Evolutionary conservation across 176 grass and related monocot genomes (phyloP).

Genomic region (Rhynchospora tenuis): DNA sequence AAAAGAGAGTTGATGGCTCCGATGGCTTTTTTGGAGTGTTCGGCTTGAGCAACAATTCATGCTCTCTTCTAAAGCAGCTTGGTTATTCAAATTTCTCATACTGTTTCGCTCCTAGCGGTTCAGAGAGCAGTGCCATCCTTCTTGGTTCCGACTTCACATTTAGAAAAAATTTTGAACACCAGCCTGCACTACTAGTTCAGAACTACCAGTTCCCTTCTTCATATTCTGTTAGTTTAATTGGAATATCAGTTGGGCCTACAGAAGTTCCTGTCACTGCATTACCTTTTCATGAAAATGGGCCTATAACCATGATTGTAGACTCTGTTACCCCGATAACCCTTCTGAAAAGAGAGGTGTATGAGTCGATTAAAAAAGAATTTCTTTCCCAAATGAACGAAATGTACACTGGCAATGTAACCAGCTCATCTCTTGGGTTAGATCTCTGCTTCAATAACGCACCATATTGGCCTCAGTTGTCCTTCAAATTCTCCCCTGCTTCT

Average conservation of each 20-base stretch:
- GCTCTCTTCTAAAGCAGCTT: conserved; percentile 1
- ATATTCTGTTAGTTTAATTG: conserved; percentile 3
- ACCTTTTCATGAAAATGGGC: conserved; percentile 6
- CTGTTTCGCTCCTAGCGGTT: conserved; percentile 3
- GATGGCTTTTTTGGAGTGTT: background rate
- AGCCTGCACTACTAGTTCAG: background rate
- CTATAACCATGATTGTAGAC: background rate
- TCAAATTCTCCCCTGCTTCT: background rate
- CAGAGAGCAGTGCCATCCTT: background rate
- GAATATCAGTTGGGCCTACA: background rate
- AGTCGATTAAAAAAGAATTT: conserved; percentile 4
- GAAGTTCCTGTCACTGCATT: background rate
- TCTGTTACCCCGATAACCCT: conserved; percentile 7
- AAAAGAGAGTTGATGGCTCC: background rate
- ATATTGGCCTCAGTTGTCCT: background rate
- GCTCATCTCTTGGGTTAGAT: conserved; percentile 7
- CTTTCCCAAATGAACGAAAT: conserved; percentile 7
- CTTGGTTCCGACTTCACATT: background rate
- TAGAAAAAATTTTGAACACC: background rate
- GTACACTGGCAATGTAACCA: background rate
- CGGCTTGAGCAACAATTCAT: conserved; percentile 8
- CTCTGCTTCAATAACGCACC: background rate
- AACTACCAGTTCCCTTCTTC: background rate
- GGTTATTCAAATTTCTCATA: conserved; percentile 15
- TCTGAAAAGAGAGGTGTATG: background rate